Percentiles rank a stretch among this genome's conserved stretches.
Conservation (phyloP, 192 early-diverging fungal species). For the Ramicandelaber brevisporus region DNA sequence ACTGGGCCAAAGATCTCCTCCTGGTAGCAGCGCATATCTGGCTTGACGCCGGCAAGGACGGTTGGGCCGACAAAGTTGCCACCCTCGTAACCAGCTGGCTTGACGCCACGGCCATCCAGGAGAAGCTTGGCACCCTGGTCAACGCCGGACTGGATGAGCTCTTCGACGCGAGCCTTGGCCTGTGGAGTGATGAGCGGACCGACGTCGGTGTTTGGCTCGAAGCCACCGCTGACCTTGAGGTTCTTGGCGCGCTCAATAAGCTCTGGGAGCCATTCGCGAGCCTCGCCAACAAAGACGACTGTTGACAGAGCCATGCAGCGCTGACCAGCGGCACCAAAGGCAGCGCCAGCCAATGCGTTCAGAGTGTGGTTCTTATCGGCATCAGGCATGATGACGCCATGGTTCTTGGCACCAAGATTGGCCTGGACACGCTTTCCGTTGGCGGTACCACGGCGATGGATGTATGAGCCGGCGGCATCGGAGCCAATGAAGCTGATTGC, state of each 20-base stretch:
- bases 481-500: conserved; percentile 90
- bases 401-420: conserved; percentile 94
- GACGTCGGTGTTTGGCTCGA: conserved; percentile 64
- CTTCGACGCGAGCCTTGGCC: conserved; percentile 43
- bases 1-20: conserved; percentile 96
- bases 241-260: conserved; percentile 61
- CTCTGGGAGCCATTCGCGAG: conserved; percentile 65
- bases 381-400: conserved; percentile 81
- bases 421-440: conserved; percentile 94
- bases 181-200: conserved; percentile 72
- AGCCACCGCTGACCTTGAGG: conserved; percentile 62
- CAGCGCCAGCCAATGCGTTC: conserved; percentile 73
- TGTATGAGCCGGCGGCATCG: conserved; percentile 71
- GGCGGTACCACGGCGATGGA: conserved; percentile 57
- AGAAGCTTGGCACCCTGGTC: conserved; percentile 67
- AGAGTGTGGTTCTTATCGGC: conserved; percentile 89
- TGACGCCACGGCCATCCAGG: conserved; percentile 67
- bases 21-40: conserved; percentile 67
- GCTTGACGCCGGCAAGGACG: conserved; percentile 45
- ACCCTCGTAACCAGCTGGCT: conserved; percentile 46
- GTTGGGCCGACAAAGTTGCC: conserved; percentile 96
- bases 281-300: conserved; percentile 66
- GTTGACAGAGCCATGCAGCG: conserved; percentile 95
- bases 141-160: conserved; percentile 52
- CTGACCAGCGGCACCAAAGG: conserved; percentile 94